Conservation (phyloP, 768 basidiomycete genomes). For the Leccinum barrowsii region DNA sequence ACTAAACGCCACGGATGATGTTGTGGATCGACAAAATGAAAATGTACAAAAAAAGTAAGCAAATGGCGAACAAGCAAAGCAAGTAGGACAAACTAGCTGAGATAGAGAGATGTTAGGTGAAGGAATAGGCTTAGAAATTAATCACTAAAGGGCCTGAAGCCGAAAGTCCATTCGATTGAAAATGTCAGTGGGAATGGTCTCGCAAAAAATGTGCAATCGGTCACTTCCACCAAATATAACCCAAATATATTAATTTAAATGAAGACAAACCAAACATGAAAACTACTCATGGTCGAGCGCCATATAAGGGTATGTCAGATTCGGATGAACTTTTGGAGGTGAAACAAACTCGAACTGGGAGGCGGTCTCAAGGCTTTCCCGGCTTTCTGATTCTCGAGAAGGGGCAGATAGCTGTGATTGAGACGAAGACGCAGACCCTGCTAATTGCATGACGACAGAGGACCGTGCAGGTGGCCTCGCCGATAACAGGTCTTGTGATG, state of each 20-base stretch:
- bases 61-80: slow-evolving; percentile 19
- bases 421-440: slow-evolving; percentile 27
- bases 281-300: slow-evolving; percentile 41
- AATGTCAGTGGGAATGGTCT: slow-evolving; percentile 13
- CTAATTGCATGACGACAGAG: slow-evolving; percentile 13
- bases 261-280: slow-evolving; percentile 14
- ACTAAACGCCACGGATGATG: slow-evolving; percentile 4
- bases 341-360: slow-evolving; percentile 68
- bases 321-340: slow-evolving; percentile 40
- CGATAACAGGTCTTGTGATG: slow-evolving; percentile 30
- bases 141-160: background rate
- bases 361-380: slow-evolving; percentile 55
- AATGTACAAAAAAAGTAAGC: slow-evolving; percentile 15
- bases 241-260: slow-evolving; percentile 14
- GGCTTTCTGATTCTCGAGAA: slow-evolving; percentile 33
- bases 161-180: slow-evolving; percentile 2
- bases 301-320: slow-evolving; percentile 58
- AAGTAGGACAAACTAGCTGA: slow-evolving; percentile 18
- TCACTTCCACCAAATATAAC: slow-evolving; percentile 12
- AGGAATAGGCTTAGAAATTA: slow-evolving; percentile 7
- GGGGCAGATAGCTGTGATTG: slow-evolving; percentile 23
- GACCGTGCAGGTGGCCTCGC: slow-evolving; percentile 7
- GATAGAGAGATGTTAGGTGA: slow-evolving; percentile 5
- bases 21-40: slow-evolving; percentile 10
- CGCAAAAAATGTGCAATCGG: slow-evolving; percentile 7